Evolutionary conservation across 495 filamentous ascomycete species (phyloP).

Genomic region (Penicillium subrubescens): DNA sequence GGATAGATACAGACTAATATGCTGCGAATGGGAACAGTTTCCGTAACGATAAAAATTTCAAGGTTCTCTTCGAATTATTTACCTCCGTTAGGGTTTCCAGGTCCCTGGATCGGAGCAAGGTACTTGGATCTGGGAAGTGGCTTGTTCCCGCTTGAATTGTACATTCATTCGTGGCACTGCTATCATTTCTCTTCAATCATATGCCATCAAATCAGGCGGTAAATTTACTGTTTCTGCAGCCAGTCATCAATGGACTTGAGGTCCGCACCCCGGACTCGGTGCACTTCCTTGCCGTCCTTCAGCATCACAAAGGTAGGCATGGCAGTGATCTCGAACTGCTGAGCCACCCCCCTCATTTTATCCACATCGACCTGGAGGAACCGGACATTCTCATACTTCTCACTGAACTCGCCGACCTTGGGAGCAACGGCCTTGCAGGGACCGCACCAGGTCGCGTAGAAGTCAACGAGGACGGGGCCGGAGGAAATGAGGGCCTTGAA

Average conservation of each 20-base stretch:
- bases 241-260: slow-evolving; percentile 51
- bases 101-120: too few species aligned
- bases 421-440: slow-evolving; percentile 32
- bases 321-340: slow-evolving; percentile 74
- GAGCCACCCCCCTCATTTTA: slow-evolving; percentile 67
- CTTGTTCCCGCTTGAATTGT: not conserved
- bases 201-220: not conserved
- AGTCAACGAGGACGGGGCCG: slow-evolving; percentile 31
- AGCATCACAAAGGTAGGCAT: slow-evolving; percentile 90
- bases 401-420: slow-evolving; percentile 32
- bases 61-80: too few species aligned
- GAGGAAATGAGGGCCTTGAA: slow-evolving; percentile 33
- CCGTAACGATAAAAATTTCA: too few species aligned
- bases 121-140: not conserved
- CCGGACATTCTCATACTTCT: slow-evolving; percentile 53
- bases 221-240: slow-evolving; percentile 3
- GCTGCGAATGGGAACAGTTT: too few species aligned
- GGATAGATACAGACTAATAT: not conserved
- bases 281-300: slow-evolving; percentile 64
- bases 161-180: not conserved
- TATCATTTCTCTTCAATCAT: not conserved
- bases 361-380: slow-evolving; percentile 93
- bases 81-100: too few species aligned
- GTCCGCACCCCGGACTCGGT: slow-evolving; percentile 76
- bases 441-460: slow-evolving; percentile 36